Evolutionary conservation across 1,284 basidiomycete species (phyloP), one percentile per base, ranked within the genome.

Genomic region (Pulveroboletus sp.): DNA sequence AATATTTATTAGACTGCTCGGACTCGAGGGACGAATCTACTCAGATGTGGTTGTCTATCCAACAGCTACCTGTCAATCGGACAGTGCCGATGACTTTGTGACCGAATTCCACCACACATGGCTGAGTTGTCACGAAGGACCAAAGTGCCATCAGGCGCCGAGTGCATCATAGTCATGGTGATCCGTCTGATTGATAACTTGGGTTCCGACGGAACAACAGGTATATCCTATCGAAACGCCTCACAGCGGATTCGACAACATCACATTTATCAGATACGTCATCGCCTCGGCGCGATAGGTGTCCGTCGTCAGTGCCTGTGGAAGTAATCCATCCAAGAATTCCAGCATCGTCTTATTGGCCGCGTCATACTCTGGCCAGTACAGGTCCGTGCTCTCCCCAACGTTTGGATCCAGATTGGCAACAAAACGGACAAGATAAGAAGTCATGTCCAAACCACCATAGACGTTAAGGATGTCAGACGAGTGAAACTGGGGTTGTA

Each of bases 311-410:
- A 80, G 70, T 4, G 26, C 18, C 31, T 49, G 48, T 4, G 25
- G 47, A 9, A 40, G 14, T 20, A 74, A 45, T 0, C 74, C 77
- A 56, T 83, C 81, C 20, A 72, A 61, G 65, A 84, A 79, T 5
- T 76, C 75, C 50, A 84, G 57, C 39, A 83, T 64, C 43, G 77
- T 72, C 5, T 77, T 77, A n/a, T 71, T 66, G 0, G 54, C 46
- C 2, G 69, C 58, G n/a, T 43, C 73, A 56, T 82, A 85, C 40
- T 74, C 67, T 0, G 83, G 83, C 83, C 84, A 85, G 11, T 67
- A 61, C 44, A 76, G 65, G 9, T 69, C 67, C 0, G 62, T 65
- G 20, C 59, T 60, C 0, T 64, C 65, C n/a, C 61, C 65, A 2
- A 75, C 73, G 55, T 84, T 85, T 5, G 82, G 82, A 56, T 83